Evolutionary conservation across 106 monocot genomes (phyloP), one percentile per base, ranked within the genome.

Genomic region (Posidonia australis): DNA sequence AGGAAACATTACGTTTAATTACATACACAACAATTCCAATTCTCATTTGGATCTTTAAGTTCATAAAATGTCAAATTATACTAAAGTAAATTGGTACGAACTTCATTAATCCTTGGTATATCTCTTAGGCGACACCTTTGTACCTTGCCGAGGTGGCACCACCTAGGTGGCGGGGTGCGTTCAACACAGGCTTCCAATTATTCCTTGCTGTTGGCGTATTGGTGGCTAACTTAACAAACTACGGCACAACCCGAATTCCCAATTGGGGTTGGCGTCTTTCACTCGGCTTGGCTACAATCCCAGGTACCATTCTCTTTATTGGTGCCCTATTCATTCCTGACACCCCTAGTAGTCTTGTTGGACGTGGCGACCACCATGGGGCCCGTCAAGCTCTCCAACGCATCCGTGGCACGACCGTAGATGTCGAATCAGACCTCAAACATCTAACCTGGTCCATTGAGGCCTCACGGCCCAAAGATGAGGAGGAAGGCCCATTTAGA

Each of bases 111-210:
- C 54, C 23, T 9, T 54, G n/a, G 11, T 31, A 6, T 17, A 10
- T 5, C 0, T 48, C 11, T 20, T 58, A 71, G 70, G 60, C 70
- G 0, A 52, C 70, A 41, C 60, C 70, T 18, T 23, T 71, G 13
- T 71, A 71, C 62, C 44, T 71, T 10, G 26, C 70, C 31, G 70
- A 71, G 70, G 58, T 28, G 31, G 70, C 70, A 24, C 70, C 70
- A n/a, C 13, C 70, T 7, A 48, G 62, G 21, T 71, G 70, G 70
- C 70, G 70, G 11, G 70, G 70, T 2, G 60, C 70, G 30, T 51
- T 71, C 32, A 71, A 45, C 58, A 71, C 70, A 9, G 60, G 70
- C 46, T 71, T 71, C 62, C 70, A 71, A 31, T 46, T 71, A 23
- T 61, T 26, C 61, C 13, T 71, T 0, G 58, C 28, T 27, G 16